Percentiles rank a stretch among this genome's conserved stretches.
phyloP scores from a whole-genome alignment of 768 basidiomycete species.

The Lactarius indigo region DNA sequence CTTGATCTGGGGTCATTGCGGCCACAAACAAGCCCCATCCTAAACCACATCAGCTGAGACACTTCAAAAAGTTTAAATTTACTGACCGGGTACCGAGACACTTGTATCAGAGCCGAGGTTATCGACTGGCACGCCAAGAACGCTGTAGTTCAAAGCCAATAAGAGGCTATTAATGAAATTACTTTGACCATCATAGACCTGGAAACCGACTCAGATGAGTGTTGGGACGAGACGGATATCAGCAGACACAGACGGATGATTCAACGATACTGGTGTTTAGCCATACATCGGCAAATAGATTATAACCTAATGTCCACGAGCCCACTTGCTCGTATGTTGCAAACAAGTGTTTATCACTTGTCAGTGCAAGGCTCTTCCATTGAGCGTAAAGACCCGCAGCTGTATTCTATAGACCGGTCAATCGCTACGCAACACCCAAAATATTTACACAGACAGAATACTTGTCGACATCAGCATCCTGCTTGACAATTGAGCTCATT shows the following conservation, averaged over 20 bases:
- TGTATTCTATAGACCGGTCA: constrained; percentile 1
- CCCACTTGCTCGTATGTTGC: constrained; percentile 3
- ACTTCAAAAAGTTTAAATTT: neutral
- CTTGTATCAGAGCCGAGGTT: too few relatives aligned
- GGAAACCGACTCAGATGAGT: too few relatives aligned
- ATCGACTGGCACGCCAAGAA: too few relatives aligned
- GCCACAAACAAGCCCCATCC: constrained; percentile 17
- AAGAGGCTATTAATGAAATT: too few relatives aligned
- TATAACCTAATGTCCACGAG: constrained; percentile 61
- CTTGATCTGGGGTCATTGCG: neutral
- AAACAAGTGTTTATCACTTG: constrained; percentile 10
- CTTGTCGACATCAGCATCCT: constrained; percentile 47
- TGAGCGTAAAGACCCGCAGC: too few relatives aligned
- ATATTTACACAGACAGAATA: constrained; percentile 29
- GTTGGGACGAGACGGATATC: too few relatives aligned
- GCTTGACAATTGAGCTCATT: too few relatives aligned
- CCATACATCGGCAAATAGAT: constrained; percentile 60
- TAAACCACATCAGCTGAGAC: neutral
- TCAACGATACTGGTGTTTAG: too few relatives aligned
- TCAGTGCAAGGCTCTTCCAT: constrained; percentile 12
- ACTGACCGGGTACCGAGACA: constrained; percentile 29
- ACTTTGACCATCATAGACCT: too few relatives aligned
- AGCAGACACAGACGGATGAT: too few relatives aligned
- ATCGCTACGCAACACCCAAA: neutral
- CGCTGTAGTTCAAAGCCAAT: too few relatives aligned